Base-by-base conservation (phyloP, 345 rosid genomes). In the Populus deltoides region DNA sequence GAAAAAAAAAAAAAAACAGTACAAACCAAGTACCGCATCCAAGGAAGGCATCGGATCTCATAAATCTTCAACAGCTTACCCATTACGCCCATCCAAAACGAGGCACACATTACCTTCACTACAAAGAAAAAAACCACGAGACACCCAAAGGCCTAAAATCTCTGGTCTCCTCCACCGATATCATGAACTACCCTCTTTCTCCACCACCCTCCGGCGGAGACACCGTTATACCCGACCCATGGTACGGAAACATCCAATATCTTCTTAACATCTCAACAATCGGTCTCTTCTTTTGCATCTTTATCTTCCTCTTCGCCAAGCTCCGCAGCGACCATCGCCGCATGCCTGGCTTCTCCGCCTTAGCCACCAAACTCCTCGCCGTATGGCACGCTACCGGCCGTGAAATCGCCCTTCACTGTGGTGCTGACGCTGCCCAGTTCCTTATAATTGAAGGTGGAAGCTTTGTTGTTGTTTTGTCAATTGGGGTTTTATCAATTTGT, bases 221-320 rank as follows among this genome's bases (percentile, higher is more conserved):
- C 27, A 71, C 81, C 43, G 89, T 85, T 2, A 66, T 82, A 63
- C 86, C 87, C 66, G 92, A 83, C 51, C 92, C 93, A 16, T 96
- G 98, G 97, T 91, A 89, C 73, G 99, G 97, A 0, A 96, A 86
- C 91, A 96, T 93, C 81, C 97, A 96, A 82, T 93, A 96, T 81
- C 92, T 96, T 6, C 88, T 96, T 45, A 96, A 93, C 73, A 93
- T 96, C 75, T 96, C 98, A 2, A 86, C 85, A 12, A 91, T 92
- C 72, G 99, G 99, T 1, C 88, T 94, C 53, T 81, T 90, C 78
- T 89, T 85, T 73, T 96, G 99, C 86, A 86, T 96, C 81, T 86
- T 91, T 81, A 91, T 96, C 87, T 93, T 96, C 84, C 36, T 96
- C 72, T 91, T 91, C 87, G 90, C 89, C 22, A 96, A 96, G 98